Base-by-base conservation (phyloP, 306 rosid species). In the Mucuna pruriens region DNA sequence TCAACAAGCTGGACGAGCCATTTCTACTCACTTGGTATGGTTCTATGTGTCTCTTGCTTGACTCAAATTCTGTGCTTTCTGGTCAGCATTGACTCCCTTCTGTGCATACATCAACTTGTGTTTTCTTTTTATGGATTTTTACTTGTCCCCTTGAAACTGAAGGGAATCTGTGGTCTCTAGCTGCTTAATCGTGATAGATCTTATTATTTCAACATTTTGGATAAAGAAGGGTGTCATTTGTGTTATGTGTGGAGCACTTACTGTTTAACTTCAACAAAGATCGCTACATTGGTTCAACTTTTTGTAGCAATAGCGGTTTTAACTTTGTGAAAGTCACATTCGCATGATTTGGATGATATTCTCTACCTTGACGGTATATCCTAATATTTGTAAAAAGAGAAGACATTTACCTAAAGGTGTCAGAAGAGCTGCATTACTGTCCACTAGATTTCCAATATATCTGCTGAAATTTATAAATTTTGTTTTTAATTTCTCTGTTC, bases 1-100 rank as follows among this genome's bases (percentile, higher is more conserved):
- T 95, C 71, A 95, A 95, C 92, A 92, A 89, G 91, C 88, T 94
- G n/a, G 96, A 92, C 58, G 91, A 94, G 71, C 97, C 98, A 49
- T 92, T 92, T 83, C 81, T 94, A 45, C 85, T 94, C 17, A 94
- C 98, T 39, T 94, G 98, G 99, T 93, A 72, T 81, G 91, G 52
- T 71, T 62, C 73, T 66, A 48, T 78, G 3, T 11, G 10, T 63
- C 39, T 65, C 5, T 61, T 29, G 39, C 45, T 81, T 62, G 1
- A 29, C 33, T 74, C 17, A 20, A 26, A 57, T 39, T 6, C 15
- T 81, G 39, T 39, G 25, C 45, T 80, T 62, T 29, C 12, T 40
- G 67, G 48, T 68, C 74, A 38, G 44, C 44, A 40, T 44, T 44
- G 20, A 9, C 45, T 80, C 26, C 13, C 5, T 79, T 22, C 39